Base-by-base conservation (phyloP, 2,329 filamentous ascomycete species). In the Colletotrichum tabaci region DNA sequence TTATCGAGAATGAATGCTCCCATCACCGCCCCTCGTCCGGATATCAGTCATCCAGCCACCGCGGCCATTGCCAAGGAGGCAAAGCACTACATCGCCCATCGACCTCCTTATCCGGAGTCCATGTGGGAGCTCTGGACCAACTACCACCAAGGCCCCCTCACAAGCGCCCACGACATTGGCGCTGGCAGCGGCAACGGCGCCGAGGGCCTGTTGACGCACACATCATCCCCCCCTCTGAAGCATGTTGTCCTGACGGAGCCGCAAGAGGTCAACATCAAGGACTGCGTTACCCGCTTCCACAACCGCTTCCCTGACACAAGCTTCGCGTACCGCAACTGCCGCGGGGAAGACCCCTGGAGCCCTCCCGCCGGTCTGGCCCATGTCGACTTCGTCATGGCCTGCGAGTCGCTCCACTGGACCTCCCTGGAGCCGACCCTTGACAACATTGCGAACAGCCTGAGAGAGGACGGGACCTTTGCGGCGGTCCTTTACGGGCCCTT, bases 401-500 rank as follows among this genome's bases (percentile, higher is more conserved):
- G 56, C 44, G 67, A 67, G 15, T 67, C 67, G 16, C 44, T 71
- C 18, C 63, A 62, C 64, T 71, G 57, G 67, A 71, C 63, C 15
- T 18, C 57, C 12, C 35, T 67, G 8, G 57, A 40, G 26, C 50
- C 63, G 10, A 62, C 67, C 7, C 44, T 57, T 5, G 12, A 42
- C 12, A 67, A 67, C 44, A 18, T 71, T 3, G 63, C 44, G 1
- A 46, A 40, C 4, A 62, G 67, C 12, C 57, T 71, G 6, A 44
- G 63, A 2, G n/a, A 26, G 21, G 50, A 58, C 7, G 63, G 63
- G 7, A 71, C 50, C 1, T 67, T 71, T 26, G 67, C 50, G n/a
- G 67, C 63, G 35, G 63, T 67, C 15, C 50, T 67, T n/a, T 71
- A 67, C 35, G 63, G 63, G 6, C 67, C 63, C 35, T 69, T 69